Conservation (phyloP, 352 stramenopile species). For the Pythium phragmiticola region DNA sequence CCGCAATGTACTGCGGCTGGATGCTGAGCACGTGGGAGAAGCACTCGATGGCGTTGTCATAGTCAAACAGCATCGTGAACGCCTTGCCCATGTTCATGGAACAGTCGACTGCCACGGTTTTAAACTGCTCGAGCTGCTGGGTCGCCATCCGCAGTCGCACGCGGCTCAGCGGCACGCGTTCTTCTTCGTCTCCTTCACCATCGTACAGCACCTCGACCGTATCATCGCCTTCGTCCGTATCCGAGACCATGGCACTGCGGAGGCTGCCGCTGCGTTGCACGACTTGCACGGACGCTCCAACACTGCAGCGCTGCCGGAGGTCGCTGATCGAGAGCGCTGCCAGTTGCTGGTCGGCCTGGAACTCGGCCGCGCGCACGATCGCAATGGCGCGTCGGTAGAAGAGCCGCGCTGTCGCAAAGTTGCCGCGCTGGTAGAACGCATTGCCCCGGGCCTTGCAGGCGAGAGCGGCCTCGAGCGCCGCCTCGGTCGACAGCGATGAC, state of each 20-base stretch:
- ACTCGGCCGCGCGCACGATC: constrained; percentile 44
- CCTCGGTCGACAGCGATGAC: constrained; percentile 2
- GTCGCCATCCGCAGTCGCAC: constrained; percentile 64
- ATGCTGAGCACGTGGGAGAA: constrained; percentile 50
- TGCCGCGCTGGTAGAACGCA: constrained; percentile 56
- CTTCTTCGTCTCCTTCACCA: constrained; percentile 39
- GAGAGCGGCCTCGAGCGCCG: constrained; percentile 25
- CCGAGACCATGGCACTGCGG: constrained; percentile 62
- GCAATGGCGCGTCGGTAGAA: constrained; percentile 68
- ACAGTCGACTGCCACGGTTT: constrained; percentile 58
- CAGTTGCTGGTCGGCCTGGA: constrained; percentile 42
- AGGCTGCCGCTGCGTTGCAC: constrained; percentile 26
- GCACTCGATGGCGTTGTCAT: constrained; percentile 56
- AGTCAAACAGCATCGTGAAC: constrained; percentile 49
- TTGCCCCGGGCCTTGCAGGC: constrained; percentile 59
- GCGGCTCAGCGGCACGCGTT: constrained; percentile 45
- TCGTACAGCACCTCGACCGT: constrained; percentile 70
- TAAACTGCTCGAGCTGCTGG: constrained; percentile 43
- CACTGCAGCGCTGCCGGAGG: constrained; percentile 39
- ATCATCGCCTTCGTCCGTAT: constrained; percentile 41
- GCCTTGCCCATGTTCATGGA: constrained; percentile 85
- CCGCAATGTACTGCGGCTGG: constrained; percentile 46
- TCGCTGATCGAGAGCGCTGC: constrained; percentile 30
- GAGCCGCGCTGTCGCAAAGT: constrained; percentile 47
- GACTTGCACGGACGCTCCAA: constrained; percentile 61